phyloP scores from a whole-genome alignment of 2,329 filamentous ascomycete genomes.

The Penicillium sp. region DNA sequence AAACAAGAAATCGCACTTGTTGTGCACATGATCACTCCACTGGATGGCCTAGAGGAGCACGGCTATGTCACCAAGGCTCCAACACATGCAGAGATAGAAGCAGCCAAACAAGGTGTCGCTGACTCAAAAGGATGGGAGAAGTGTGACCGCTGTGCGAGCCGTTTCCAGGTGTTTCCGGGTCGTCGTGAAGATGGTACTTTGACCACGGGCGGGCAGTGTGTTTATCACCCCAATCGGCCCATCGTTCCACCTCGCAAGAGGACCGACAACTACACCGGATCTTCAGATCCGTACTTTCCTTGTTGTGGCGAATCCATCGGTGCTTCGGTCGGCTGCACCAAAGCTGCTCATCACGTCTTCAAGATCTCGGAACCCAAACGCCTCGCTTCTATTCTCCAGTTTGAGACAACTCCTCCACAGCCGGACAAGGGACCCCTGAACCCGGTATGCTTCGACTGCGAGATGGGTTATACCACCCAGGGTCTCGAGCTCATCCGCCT shows the following conservation, averaged over 20 bases:
- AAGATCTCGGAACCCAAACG: constrained; percentile 71
- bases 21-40: constrained; percentile 56
- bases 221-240: constrained; percentile 70
- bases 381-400: constrained; percentile 72
- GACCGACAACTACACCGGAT: constrained; percentile 52
- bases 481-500: constrained; percentile 86
- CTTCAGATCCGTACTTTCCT: constrained; percentile 58
- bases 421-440: constrained; percentile 22
- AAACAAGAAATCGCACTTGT: constrained; percentile 64
- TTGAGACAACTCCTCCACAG: constrained; percentile 62
- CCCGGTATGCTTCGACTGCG: constrained; percentile 82
- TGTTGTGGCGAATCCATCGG: constrained; percentile 76
- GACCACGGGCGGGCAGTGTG: constrained; percentile 71
- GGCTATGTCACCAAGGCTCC: constrained; percentile 72
- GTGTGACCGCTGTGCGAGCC: constrained; percentile 77
- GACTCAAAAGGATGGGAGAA: constrained; percentile 72
- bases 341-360: constrained; percentile 72
- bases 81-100: constrained; percentile 58
- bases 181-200: constrained; percentile 69
- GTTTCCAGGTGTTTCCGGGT: constrained; percentile 89
- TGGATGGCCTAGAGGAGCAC: constrained; percentile 57
- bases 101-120: constrained; percentile 59
- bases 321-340: constrained; percentile 67
- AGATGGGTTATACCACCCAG: constrained; percentile 90
- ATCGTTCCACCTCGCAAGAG: constrained; percentile 52